Evolutionary conservation across 2,329 filamentous ascomycete species (phyloP), one percentile per base, ranked within the genome.

Genomic region (Purpureocillium takamizusanense): DNA sequence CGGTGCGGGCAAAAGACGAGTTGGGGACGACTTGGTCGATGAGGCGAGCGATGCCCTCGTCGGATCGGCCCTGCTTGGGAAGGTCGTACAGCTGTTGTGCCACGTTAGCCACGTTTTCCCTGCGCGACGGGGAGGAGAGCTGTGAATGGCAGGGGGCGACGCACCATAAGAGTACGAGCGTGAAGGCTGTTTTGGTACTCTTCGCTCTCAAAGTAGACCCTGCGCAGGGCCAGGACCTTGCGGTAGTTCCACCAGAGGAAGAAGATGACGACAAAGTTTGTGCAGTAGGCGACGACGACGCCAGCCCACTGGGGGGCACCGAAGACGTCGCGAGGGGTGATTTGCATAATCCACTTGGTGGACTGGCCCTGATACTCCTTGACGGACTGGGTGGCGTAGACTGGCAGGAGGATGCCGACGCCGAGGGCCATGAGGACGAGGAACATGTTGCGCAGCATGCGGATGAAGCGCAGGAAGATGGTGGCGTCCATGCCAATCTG

Each of bases 381-480:
- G 15, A 40, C 54, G 30, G 50, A 51, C 40, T 73, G 64, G 7
- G 66, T 64, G 42, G 86, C 61, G 54, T 95, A 90, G 51, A 94
- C 66, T 0, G 92, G 92, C 30, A 95, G 79, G 46, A 95, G 70
- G 42, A 97, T 76, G 37, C 69, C 70, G 47, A 86, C 82, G 14
- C 85, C 87, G 25, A 94, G 60, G 7, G 94, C 46, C 21, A 80
- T 74, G 39, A 95, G 64, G 7, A 76, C 63, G 21, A 84, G 55
- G 56, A 97, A 95, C 46, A 97, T 85, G 57, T 95, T 92, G 43
- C 92, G 81, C 55, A 86, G 86, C 92, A 98, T 97, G 48, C 81
- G 75, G 36, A 81, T 77, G 53, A 95, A 89, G 37, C 90, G 81
- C 47, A 98, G 68, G 59, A 98, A 97, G 35, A 98, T 66, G 8